These are phyloP conservation scores for Stachybotrys chlorohalonatus DNA, from an alignment of 2,329 filamentous ascomycete species.

Conservation along the genomic window DNA sequence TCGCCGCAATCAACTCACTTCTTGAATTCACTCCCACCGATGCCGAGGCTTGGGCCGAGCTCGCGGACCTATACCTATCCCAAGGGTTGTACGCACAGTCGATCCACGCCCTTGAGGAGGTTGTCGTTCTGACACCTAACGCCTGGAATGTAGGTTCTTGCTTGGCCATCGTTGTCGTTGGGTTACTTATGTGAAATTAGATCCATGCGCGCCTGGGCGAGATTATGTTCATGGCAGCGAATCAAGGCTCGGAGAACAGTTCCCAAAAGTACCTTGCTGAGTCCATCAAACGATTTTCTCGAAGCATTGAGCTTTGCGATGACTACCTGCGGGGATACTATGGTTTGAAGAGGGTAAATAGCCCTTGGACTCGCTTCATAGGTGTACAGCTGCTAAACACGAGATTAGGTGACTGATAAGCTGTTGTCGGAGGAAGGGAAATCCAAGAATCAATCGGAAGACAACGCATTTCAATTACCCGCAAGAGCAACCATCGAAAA, in stretches of 20 bases:
- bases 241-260: constrained; percentile 24
- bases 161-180: constrained; percentile 1
- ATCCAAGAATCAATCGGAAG: constrained; percentile 34
- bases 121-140: constrained; percentile 76
- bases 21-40: constrained; percentile 83
- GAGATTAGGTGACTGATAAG: constrained; percentile 36
- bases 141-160: constrained; percentile 77
- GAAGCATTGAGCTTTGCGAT: constrained; percentile 89
- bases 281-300: constrained; percentile 74
- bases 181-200: constrained; percentile 32
- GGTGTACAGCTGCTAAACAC: constrained; percentile 3
- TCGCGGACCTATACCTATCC: constrained; percentile 75
- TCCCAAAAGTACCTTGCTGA: constrained; percentile 53
- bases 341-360: constrained; percentile 68
- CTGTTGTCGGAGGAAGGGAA: constrained; percentile 36
- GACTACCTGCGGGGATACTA: constrained; percentile 90
- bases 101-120: constrained; percentile 83
- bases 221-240: constrained; percentile 62
- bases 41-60: constrained; percentile 85
- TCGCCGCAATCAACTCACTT: constrained; percentile 62
- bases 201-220: constrained; percentile 84
- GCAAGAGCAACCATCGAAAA: constrained; percentile 50
- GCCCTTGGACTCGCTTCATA: background rate
- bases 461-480: constrained; percentile 45
- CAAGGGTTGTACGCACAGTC: constrained; percentile 76